phyloP scores from a whole-genome alignment of 148 eudicot genomes.

The Rhododendron ferrugineum region DNA sequence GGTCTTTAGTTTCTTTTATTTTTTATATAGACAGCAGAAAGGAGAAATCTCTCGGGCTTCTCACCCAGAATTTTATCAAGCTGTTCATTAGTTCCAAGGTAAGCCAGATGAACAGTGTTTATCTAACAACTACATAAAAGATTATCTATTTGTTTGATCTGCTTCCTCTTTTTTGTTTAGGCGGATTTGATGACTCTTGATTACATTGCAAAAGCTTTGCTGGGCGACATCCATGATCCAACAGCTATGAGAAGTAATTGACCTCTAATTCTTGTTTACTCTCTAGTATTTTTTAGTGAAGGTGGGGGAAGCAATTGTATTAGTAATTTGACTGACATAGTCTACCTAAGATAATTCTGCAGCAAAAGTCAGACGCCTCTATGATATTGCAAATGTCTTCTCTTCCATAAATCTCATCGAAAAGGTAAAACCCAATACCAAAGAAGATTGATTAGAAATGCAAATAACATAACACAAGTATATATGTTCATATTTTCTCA shows the following conservation, averaged over 20 bases:
- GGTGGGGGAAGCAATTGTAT: not conserved
- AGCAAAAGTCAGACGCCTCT: constrained; percentile 85
- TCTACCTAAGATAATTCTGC: constrained; percentile 34
- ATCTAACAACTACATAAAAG: not conserved
- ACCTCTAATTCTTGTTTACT: constrained; percentile 1
- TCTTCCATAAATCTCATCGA: constrained; percentile 78
- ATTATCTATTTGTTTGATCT: not conserved
- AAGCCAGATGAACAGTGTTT: constrained; percentile 19
- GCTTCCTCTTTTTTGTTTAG: constrained; percentile 26
- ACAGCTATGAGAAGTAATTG: constrained; percentile 69
- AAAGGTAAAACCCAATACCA: constrained; percentile 40
- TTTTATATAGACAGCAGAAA: constrained; percentile 51
- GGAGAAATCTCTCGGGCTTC: constrained; percentile 83
- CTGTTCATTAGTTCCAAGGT: constrained; percentile 72
- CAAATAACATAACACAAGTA: not conserved
- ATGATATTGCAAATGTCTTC: constrained; percentile 90
- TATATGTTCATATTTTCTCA: not conserved
- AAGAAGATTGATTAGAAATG: not conserved
- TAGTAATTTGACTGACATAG: constrained; percentile 23
- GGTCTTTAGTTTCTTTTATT: not conserved
- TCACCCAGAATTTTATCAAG: constrained; percentile 79
- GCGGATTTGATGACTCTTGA: constrained; percentile 71
- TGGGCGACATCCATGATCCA: constrained; percentile 64
- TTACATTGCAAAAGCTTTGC: constrained; percentile 68
- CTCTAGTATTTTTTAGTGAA: not conserved